These are phyloP conservation scores for Xylariaceae sp. DNA, from an alignment of 2,329 filamentous ascomycete species.

Conservation along the genomic window DNA sequence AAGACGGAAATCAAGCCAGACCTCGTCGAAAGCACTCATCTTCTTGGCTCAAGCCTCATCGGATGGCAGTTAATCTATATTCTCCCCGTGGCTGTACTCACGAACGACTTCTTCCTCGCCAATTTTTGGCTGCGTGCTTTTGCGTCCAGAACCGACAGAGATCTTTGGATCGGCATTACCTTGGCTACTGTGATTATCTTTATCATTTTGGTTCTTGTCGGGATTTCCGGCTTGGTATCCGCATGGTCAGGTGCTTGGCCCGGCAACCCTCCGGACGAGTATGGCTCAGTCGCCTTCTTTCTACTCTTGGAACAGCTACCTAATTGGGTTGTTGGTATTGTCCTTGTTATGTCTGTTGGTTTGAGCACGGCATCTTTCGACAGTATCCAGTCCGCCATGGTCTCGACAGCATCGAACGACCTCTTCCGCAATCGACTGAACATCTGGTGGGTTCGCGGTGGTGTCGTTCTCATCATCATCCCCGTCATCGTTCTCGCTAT, in stretches of 20 bases:
- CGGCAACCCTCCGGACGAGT: constrained; percentile 54
- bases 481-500: constrained; percentile 73
- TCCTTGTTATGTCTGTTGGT: constrained; percentile 76
- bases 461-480: constrained; percentile 70
- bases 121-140: constrained; percentile 85
- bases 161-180: constrained; percentile 72
- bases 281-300: constrained; percentile 72
- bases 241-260: constrained; percentile 74
- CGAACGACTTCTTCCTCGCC: constrained; percentile 84
- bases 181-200: constrained; percentile 65
- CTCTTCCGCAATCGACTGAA: constrained; percentile 78
- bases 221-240: constrained; percentile 70
- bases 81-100: constrained; percentile 74
- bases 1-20: constrained; percentile 69
- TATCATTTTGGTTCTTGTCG: constrained; percentile 70
- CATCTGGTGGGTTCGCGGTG: constrained; percentile 68
- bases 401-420: constrained; percentile 81
- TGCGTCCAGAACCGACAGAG: constrained; percentile 73
- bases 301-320: constrained; percentile 69
- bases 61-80: constrained; percentile 88
- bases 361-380: constrained; percentile 79
- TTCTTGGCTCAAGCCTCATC: constrained; percentile 66
- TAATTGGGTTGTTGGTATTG: constrained; percentile 76
- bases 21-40: constrained; percentile 65
- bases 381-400: constrained; percentile 78